phyloP scores from a whole-genome alignment of 306 rosid species.

The Bauhinia variegata region DNA sequence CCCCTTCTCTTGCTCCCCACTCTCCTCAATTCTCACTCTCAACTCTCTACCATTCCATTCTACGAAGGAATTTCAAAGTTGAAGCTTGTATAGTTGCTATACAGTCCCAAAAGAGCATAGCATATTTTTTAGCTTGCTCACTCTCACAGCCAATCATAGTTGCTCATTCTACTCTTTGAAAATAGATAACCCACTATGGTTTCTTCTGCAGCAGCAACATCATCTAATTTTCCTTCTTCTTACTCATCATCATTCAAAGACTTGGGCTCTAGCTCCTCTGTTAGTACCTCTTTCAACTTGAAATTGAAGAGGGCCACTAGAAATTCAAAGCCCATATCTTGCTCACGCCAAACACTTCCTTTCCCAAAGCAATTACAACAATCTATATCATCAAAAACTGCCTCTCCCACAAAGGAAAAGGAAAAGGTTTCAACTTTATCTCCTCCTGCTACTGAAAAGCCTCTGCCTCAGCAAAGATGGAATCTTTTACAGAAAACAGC shows the following conservation, averaged over 20 bases:
- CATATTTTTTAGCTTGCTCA: too few species aligned
- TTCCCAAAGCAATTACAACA: slow-evolving; percentile 51
- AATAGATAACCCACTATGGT: slow-evolving; percentile 45
- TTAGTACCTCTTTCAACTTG: slow-evolving; percentile 30
- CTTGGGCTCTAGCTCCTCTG: slow-evolving; percentile 36
- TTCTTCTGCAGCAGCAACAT: slow-evolving; percentile 16
- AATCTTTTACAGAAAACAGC: slow-evolving; percentile 47
- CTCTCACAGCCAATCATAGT: too few species aligned
- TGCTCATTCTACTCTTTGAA: background rate
- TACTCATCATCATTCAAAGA: slow-evolving; percentile 19
- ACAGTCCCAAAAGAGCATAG: too few species aligned
- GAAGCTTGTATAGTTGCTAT: too few species aligned
- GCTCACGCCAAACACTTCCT: slow-evolving; percentile 67
- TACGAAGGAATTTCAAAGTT: background rate
- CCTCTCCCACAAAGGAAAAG: background rate
- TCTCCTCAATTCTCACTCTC: slow-evolving; percentile 28
- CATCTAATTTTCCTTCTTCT: slow-evolving; percentile 30
- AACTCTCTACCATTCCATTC: background rate
- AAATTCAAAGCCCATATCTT: slow-evolving; percentile 22
- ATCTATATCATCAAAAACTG: background rate
- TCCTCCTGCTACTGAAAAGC: background rate
- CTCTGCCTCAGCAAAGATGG: slow-evolving; percentile 29
- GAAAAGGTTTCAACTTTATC: background rate
- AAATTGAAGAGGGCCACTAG: background rate
- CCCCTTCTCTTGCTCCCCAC: slow-evolving; percentile 39